Percentiles rank a stretch among this genome's conserved stretches.
Evolutionary conservation across 768 basidiomycete species (phyloP).

Genomic region (Tulasnella sp.): DNA sequence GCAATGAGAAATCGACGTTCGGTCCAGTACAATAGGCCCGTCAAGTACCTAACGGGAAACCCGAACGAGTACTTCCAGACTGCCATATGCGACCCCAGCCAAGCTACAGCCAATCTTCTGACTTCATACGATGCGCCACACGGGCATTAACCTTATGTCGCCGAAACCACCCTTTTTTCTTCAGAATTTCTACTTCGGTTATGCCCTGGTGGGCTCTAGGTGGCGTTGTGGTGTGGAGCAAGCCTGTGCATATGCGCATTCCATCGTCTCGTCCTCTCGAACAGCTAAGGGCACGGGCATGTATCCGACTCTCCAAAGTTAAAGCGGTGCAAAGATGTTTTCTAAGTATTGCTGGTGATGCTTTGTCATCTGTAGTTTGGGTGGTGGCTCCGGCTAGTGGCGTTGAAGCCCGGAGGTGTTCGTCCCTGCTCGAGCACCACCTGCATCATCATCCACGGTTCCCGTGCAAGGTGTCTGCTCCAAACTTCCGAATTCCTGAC

Average conservation of each 20-base stretch:
- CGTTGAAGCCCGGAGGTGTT: neutral
- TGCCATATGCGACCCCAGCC: no score
- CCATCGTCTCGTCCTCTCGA: neutral
- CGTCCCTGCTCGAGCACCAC: neutral
- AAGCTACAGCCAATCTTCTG: no score
- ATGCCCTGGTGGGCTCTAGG: no score
- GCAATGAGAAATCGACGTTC: no score
- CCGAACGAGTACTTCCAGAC: no score
- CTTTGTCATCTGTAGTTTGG: neutral
- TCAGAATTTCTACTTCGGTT: no score
- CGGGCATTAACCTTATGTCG: no score
- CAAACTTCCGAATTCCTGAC: neutral
- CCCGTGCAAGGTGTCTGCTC: neutral
- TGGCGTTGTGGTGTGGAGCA: neutral
- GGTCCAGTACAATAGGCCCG: no score
- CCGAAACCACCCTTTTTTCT: no score
- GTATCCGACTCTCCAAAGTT: neutral
- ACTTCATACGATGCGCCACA: no score
- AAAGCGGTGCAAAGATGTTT: neutral
- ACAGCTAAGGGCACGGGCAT: neutral
- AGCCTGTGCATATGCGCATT: neutral
- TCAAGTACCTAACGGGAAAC: no score
- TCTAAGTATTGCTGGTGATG: neutral
- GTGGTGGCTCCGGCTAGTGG: neutral
- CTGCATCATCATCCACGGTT: neutral